Percentiles rank a stretch among this genome's conserved stretches.
Evolutionary conservation across 768 basidiomycete genomes (phyloP).

Genomic region (Pleurotus platypus): DNA sequence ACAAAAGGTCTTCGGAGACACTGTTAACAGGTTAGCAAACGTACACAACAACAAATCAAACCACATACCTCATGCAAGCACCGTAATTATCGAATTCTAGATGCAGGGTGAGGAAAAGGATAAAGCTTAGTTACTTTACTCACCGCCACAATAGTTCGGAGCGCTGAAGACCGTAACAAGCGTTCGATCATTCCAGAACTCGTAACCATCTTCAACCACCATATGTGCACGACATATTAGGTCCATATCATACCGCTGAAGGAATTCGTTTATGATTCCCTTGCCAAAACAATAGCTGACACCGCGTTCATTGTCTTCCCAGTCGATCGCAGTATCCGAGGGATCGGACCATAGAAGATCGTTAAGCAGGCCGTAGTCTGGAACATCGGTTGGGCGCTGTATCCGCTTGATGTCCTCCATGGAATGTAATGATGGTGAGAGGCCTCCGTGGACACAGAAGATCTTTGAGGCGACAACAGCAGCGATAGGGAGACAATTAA

Average conservation of each 20-base stretch:
- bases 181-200: slow-evolving; percentile 99
- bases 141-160: slow-evolving; percentile 94
- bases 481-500: slow-evolving; percentile 98
- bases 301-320: slow-evolving; percentile 99
- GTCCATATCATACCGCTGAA: slow-evolving; percentile 96
- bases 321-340: slow-evolving; percentile 94
- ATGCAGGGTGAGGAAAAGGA: slow-evolving; percentile 12
- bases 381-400: slow-evolving; percentile 96
- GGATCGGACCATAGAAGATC: slow-evolving; percentile 99
- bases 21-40: slow-evolving; percentile 29
- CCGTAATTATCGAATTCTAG: slow-evolving; percentile 94
- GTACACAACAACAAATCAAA: slow-evolving; percentile 11
- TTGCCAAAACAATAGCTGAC: slow-evolving; percentile 99
- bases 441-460: slow-evolving; percentile 97
- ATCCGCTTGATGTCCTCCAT: slow-evolving; percentile 99
- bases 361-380: slow-evolving; percentile 95
- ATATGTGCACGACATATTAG: slow-evolving; percentile 99
- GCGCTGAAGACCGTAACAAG: slow-evolving; percentile 98
- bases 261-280: slow-evolving; percentile 93
- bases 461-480: slow-evolving; percentile 99
- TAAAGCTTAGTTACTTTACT: slow-evolving; percentile 26
- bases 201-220: slow-evolving; percentile 99
- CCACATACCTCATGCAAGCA: slow-evolving; percentile 82
- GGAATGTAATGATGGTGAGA: slow-evolving; percentile 86
- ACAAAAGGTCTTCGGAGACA: slow-evolving; percentile 95